Percentiles rank a stretch among this genome's conserved stretches.
These are phyloP conservation scores for Orbilia blumenaviensis DNA, from an alignment of 2,329 filamentous ascomycete species.

Conservation along the genomic window DNA sequence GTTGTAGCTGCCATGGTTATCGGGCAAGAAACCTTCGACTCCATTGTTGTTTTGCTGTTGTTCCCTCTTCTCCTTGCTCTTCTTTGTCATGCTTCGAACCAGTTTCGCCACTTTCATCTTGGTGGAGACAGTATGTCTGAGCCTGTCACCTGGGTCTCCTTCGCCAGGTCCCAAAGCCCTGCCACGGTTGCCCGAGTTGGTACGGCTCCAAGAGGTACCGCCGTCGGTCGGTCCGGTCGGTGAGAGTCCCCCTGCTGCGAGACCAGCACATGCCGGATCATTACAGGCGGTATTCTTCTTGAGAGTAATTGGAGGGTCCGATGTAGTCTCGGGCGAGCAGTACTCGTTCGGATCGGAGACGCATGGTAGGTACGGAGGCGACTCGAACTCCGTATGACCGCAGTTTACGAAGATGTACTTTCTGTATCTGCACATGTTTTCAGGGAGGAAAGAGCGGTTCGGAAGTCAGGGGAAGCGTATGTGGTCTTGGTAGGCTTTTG, in stretches of 20 bases:
- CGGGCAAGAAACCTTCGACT: conserved; percentile 42
- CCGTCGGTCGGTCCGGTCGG: conserved; percentile 18
- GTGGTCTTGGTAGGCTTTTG: neutral
- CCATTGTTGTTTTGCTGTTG: conserved; percentile 43
- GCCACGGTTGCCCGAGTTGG: conserved; percentile 20
- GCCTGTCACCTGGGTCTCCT: conserved; percentile 31
- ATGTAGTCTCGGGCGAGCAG: conserved; percentile 20
- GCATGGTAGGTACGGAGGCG: conserved; percentile 48
- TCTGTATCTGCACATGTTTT: conserved; percentile 47
- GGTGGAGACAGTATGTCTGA: conserved; percentile 43
- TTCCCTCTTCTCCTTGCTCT: conserved; percentile 42
- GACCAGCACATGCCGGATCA: neutral
- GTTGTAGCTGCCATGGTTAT: conserved; percentile 17
- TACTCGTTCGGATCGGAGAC: conserved; percentile 26
- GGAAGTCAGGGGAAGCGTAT: neutral
- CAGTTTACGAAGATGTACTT: conserved; percentile 30
- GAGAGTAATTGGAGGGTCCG: conserved; percentile 37
- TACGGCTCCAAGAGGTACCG: conserved; percentile 42
- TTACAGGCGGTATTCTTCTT: conserved; percentile 36
- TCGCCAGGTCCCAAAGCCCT: conserved; percentile 41
- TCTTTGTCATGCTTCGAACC: conserved; percentile 46
- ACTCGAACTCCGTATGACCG: conserved; percentile 23
- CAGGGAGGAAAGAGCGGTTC: neutral
- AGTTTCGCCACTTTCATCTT: conserved; percentile 44
- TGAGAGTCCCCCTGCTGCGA: neutral